These are phyloP conservation scores for Terfezia boudieri DNA, from an alignment of 495 filamentous ascomycete species.

Conservation along the genomic window DNA sequence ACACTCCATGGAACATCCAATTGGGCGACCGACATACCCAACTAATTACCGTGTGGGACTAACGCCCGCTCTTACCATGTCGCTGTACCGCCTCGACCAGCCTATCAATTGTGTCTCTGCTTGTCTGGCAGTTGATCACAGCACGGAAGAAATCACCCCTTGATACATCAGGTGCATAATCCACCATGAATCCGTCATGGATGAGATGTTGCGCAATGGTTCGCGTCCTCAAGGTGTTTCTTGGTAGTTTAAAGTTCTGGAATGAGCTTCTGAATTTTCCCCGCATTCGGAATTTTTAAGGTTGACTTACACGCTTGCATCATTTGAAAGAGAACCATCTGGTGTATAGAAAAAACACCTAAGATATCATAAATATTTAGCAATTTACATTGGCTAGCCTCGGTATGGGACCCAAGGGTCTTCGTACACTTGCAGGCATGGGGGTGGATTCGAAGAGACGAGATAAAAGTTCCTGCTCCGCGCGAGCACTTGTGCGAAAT, in stretches of 20 bases:
- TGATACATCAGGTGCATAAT: constrained; percentile 61
- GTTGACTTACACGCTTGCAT: constrained; percentile 22
- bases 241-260: not conserved
- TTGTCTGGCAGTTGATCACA: constrained; percentile 61
- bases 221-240: constrained; percentile 49
- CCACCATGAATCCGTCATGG: constrained; percentile 68
- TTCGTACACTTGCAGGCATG: constrained; percentile 56
- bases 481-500: constrained; percentile 37
- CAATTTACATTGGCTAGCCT: no score
- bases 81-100: constrained; percentile 52
- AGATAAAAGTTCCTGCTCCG: constrained; percentile 38
- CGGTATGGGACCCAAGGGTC: no score
- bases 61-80: no score
- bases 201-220: constrained; percentile 43
- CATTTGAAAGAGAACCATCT: constrained; percentile 28
- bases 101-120: constrained; percentile 48
- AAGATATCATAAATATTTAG: not conserved
- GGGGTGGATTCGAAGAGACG: constrained; percentile 52
- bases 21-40: no score
- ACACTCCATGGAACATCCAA: no score
- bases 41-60: no score
- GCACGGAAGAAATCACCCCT: constrained; percentile 70
- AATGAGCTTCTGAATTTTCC: not conserved
- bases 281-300: no score
- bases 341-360: constrained; percentile 68